These are phyloP conservation scores for Aspergillus kassunensis DNA, from an alignment of 495 filamentous ascomycete genomes.

Conservation along the genomic window DNA sequence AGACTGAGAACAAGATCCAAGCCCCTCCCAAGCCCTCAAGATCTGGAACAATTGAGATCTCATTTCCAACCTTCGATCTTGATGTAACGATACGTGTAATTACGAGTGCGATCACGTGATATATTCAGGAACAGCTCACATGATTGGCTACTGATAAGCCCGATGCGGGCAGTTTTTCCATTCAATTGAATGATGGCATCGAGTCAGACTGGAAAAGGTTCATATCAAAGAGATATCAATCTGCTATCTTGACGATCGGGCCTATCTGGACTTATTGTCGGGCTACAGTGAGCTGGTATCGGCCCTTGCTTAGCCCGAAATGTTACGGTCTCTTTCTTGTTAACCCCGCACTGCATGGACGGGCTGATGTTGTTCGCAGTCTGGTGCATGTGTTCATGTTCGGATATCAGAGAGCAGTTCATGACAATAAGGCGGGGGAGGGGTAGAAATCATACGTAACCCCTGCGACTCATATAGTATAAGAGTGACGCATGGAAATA, in stretches of 20 bases:
- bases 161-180: background rate
- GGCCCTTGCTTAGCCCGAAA: too few species aligned
- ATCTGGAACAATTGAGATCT: background rate
- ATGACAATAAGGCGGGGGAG: background rate
- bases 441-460: background rate
- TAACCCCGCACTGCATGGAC: background rate
- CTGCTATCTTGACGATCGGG: too few species aligned
- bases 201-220: background rate
- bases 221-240: too few species aligned
- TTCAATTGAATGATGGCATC: background rate
- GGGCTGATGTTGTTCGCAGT: too few species aligned
- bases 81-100: background rate
- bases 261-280: too few species aligned
- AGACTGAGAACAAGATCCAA: background rate
- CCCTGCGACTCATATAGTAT: too few species aligned
- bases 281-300: too few species aligned
- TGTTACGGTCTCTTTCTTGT: too few species aligned
- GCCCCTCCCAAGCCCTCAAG: background rate
- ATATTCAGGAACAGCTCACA: background rate
- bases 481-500: too few species aligned
- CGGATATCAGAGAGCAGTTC: background rate
- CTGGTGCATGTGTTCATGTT: background rate
- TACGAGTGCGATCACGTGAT: background rate
- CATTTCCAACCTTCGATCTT: background rate
- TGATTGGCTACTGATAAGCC: conserved; percentile 8